These are phyloP conservation scores for Penicillium freii DNA, from an alignment of 2,329 filamentous ascomycete species.

Conservation along the genomic window DNA sequence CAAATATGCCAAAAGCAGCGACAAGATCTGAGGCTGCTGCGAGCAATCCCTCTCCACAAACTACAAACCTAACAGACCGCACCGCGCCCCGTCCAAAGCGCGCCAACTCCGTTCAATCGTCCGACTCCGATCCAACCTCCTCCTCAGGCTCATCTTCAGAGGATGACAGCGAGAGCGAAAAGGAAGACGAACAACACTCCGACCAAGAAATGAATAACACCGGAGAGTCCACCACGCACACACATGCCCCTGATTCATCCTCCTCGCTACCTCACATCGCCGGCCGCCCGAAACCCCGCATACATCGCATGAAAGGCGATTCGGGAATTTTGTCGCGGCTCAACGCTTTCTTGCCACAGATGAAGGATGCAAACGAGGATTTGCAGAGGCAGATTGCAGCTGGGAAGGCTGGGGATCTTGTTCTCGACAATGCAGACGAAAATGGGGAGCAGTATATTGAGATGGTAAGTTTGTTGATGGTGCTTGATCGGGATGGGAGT, in stretches of 20 bases:
- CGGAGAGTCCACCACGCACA: background rate
- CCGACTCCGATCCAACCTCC: slow-evolving; percentile 26
- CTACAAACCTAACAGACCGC: slow-evolving; percentile 3
- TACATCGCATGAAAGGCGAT: slow-evolving; percentile 28
- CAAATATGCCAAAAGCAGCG: background rate
- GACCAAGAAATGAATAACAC: slow-evolving; percentile 12
- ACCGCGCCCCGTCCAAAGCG: background rate
- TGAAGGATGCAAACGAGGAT: slow-evolving; percentile 45
- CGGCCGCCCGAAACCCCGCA: slow-evolving; percentile 36
- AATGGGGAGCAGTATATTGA: slow-evolving; percentile 43
- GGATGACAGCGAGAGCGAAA: slow-evolving; percentile 26
- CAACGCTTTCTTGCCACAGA: slow-evolving; percentile 42
- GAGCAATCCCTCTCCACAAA: background rate
- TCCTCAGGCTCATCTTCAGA: slow-evolving; percentile 28
- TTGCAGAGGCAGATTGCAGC: slow-evolving; percentile 40
- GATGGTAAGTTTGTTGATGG: slow-evolving; percentile 34
- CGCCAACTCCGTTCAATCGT: slow-evolving; percentile 8
- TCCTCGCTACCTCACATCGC: slow-evolving; percentile 29
- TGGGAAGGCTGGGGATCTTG: slow-evolving; percentile 30
- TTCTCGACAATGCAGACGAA: slow-evolving; percentile 37
- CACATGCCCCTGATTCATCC: background rate
- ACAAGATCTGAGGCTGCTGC: background rate
- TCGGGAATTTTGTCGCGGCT: slow-evolving; percentile 38
- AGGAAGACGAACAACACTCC: slow-evolving; percentile 21
- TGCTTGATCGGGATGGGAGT: background rate